Conservation (phyloP, 805 yeast species). For the Brettanomyces nanus region DNA sequence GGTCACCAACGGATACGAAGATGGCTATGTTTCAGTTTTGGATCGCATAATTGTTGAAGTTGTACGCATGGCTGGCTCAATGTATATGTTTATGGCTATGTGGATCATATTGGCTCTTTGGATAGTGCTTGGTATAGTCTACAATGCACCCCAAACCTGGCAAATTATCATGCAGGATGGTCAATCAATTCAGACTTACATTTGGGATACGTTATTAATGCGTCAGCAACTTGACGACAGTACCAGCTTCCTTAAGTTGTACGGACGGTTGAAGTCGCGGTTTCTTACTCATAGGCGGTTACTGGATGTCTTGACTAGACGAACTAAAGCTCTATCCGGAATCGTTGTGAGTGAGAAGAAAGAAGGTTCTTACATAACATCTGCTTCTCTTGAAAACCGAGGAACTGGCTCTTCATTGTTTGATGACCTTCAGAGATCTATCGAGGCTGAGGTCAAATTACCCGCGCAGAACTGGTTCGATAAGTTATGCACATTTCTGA, state of each 20-base stretch:
- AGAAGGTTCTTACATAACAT: neutral
- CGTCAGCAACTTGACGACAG: constrained; percentile 29
- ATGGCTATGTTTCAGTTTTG: neutral
- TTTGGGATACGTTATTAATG: constrained; percentile 33
- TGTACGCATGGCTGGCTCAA: constrained; percentile 13
- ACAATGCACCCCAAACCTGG: constrained; percentile 28
- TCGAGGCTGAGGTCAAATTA: constrained; percentile 5
- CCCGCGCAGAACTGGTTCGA: constrained; percentile 28
- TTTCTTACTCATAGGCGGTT: constrained; percentile 16
- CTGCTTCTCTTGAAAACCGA: no score
- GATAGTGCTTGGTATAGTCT: constrained; percentile 18
- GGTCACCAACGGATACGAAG: neutral
- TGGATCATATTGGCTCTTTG: constrained; percentile 17
- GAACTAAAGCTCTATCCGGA: neutral
- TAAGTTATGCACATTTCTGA: constrained; percentile 18
- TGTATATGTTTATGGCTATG: constrained; percentile 19
- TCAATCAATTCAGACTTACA: constrained; percentile 30
- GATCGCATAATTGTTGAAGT: neutral
- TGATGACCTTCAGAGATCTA: no score
- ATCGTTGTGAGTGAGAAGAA: neutral
- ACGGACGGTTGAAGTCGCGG: constrained; percentile 25
- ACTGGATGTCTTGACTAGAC: neutral
- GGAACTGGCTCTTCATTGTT: no score
- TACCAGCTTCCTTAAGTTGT: constrained; percentile 20
- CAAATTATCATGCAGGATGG: constrained; percentile 36